Percentiles rank a stretch among this genome's conserved stretches.
phyloP scores from a whole-genome alignment of 2,329 filamentous ascomycete species.

The Coleophoma cylindrospora region DNA sequence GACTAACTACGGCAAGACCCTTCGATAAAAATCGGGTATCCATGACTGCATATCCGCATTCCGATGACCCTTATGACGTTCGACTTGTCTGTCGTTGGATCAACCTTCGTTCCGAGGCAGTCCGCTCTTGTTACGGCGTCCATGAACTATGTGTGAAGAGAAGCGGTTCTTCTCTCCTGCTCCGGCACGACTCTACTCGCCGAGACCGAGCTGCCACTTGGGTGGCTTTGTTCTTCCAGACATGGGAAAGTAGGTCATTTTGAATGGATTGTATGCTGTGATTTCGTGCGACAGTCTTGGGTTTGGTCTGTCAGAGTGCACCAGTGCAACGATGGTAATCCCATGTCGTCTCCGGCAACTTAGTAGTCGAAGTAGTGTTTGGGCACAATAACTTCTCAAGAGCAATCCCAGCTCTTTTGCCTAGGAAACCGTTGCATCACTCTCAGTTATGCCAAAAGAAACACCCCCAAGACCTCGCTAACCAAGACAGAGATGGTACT shows the following conservation, averaged over 20 bases:
- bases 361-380: too few species aligned
- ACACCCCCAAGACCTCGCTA: background rate
- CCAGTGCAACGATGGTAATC: too few species aligned
- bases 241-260: constrained; percentile 50
- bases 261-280: background rate
- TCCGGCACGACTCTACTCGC: constrained; percentile 45
- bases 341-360: too few species aligned
- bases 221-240: constrained; percentile 51
- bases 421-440: too few species aligned
- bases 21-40: constrained; percentile 52
- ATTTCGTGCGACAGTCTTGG: too few species aligned
- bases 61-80: constrained; percentile 26
- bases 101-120: constrained; percentile 18
- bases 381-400: too few species aligned
- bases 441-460: background rate
- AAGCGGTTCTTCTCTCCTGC: constrained; percentile 40
- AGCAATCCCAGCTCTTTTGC: too few species aligned
- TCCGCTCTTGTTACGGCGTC: constrained; percentile 44
- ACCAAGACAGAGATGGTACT: constrained; percentile 47
- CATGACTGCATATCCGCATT: constrained; percentile 45
- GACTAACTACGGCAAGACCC: constrained; percentile 22
- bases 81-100: constrained; percentile 26
- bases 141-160: constrained; percentile 50
- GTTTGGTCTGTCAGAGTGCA: too few species aligned
- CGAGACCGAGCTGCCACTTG: constrained; percentile 42